A percentile compares a stretch with the other conserved stretches of the same genome.
Conservation (phyloP, 257 asterid genomes). For the Verbena officinalis region DNA sequence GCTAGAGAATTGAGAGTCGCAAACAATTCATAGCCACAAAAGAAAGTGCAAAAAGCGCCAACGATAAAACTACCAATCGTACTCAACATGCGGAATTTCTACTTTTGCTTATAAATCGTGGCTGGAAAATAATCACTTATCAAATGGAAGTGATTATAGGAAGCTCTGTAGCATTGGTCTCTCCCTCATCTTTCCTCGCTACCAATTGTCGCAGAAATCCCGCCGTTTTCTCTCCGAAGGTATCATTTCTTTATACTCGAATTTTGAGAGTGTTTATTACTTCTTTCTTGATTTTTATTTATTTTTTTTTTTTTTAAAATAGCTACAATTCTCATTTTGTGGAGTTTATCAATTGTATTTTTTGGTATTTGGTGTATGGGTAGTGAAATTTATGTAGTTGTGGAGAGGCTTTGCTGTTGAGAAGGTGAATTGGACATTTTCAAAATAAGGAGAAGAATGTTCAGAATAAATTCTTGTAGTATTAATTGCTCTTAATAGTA, state of each 20-base stretch:
- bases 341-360: neutral
- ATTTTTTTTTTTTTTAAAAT: neutral
- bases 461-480: neutral
- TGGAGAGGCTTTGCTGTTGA: neutral
- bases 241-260: slow-evolving; percentile 4
- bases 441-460: neutral
- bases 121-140: slow-evolving; percentile 31
- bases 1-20: neutral
- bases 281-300: neutral
- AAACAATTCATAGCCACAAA: slow-evolving; percentile 22
- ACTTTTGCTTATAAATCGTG: slow-evolving; percentile 28
- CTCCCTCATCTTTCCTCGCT: slow-evolving; percentile 31
- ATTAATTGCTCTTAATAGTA: neutral
- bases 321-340: neutral
- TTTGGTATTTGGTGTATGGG: too few species aligned
- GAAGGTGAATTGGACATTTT: neutral
- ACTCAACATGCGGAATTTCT: too few species aligned
- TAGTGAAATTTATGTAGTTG: neutral
- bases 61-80: slow-evolving; percentile 11
- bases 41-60: slow-evolving; percentile 22
- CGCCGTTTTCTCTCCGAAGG: slow-evolving; percentile 39
- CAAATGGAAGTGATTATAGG: slow-evolving; percentile 59
- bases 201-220: slow-evolving; percentile 31
- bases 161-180: slow-evolving; percentile 38
- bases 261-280: neutral